These are phyloP conservation scores for Jacaranda copaia DNA, from an alignment of 257 asterid species.

Conservation along the genomic window DNA sequence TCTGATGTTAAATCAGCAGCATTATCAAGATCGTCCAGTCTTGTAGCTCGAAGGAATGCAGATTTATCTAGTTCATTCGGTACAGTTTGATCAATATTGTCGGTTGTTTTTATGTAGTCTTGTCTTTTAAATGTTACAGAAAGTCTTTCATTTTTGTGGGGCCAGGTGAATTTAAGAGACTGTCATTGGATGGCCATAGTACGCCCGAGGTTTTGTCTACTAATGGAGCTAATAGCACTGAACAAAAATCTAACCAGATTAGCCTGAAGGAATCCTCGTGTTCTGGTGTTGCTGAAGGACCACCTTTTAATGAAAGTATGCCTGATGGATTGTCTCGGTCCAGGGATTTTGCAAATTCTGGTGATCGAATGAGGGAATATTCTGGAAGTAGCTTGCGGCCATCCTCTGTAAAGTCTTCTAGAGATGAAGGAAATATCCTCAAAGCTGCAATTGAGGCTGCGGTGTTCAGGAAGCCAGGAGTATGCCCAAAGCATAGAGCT, in stretches of 20 bases:
- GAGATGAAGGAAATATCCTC: neutral
- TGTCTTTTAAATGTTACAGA: neutral
- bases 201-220: neutral
- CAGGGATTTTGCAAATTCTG: neutral
- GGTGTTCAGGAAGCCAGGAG: neutral
- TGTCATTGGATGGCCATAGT: neutral
- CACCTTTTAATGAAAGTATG: neutral
- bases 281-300: neutral
- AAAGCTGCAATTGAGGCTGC: constrained; percentile 13
- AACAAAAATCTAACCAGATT: neutral
- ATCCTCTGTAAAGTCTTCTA: neutral
- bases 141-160: neutral
- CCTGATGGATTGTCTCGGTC: neutral
- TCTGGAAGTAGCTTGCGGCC: neutral
- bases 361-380: neutral
- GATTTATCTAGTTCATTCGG: neutral
- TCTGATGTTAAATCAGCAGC: neutral
- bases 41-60: neutral
- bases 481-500: neutral
- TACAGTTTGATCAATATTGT: neutral
- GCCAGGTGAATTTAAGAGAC: neutral
- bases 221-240: neutral
- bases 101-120: neutral
- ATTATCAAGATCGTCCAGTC: neutral
- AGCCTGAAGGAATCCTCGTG: neutral